These are phyloP conservation scores for Sporobolomyces phaffii DNA, from an alignment of 768 basidiomycete genomes.

Conservation along the genomic window DNA sequence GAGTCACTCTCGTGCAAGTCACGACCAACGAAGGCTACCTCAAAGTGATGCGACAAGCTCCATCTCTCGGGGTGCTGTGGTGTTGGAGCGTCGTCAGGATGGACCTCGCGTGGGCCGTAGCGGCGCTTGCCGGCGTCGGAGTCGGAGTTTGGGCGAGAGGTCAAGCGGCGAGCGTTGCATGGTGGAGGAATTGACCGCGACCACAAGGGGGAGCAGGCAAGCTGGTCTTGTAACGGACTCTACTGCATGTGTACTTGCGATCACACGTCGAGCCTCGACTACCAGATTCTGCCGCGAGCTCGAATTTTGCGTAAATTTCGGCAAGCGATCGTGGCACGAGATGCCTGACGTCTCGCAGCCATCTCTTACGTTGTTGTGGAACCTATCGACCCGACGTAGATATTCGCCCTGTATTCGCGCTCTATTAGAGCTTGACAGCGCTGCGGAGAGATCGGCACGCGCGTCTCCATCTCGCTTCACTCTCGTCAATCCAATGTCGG, in stretches of 20 bases:
- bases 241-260: not conserved
- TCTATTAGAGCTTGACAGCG: too few relatives aligned
- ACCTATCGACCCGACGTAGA: too few relatives aligned
- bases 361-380: too few relatives aligned
- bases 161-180: not conserved
- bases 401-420: too few relatives aligned
- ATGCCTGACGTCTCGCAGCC: too few relatives aligned
- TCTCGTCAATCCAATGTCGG: constrained; percentile 14
- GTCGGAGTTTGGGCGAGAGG: constrained; percentile 12
- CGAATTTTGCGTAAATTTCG: not conserved
- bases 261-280: too few relatives aligned
- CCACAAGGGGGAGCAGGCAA: not conserved
- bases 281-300: too few relatives aligned
- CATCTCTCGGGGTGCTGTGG: constrained; percentile 24
- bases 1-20: constrained; percentile 22
- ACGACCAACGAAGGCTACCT: constrained; percentile 26
- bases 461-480: not conserved
- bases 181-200: not conserved
- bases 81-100: constrained; percentile 35
- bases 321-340: too few relatives aligned
- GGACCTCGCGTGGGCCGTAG: constrained; percentile 22
- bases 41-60: constrained; percentile 30
- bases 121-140: constrained; percentile 13
- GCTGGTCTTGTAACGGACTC: not conserved
- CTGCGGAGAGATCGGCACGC: too few relatives aligned